phyloP scores from a whole-genome alignment of 108 stramenopile species.

The Stephanodiscus minutulus region DNA sequence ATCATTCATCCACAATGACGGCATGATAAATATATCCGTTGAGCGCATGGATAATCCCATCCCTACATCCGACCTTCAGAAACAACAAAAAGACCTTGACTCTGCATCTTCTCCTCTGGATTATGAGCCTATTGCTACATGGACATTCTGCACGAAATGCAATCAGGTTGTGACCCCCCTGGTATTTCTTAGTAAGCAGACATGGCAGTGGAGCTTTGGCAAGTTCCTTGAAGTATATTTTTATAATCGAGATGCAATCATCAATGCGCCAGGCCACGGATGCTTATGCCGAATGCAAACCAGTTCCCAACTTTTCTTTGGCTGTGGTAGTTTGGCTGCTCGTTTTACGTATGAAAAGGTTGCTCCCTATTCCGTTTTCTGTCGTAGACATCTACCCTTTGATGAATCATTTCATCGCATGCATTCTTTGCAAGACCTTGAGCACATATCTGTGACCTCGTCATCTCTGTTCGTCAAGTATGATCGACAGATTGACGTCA shows the following conservation, averaged over 20 bases:
- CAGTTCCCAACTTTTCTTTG: conserved; percentile 85
- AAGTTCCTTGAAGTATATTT: conserved; percentile 95
- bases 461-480: conserved; percentile 83
- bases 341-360: conserved; percentile 88
- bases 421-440: conserved; percentile 68
- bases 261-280: conserved; percentile 69
- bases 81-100: conserved; percentile 24
- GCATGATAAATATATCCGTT: conserved; percentile 88
- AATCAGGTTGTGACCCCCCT: conserved; percentile 85
- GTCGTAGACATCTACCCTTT: conserved; percentile 79
- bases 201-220: conserved; percentile 95
- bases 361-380: conserved; percentile 84
- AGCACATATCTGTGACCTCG: conserved; percentile 77
- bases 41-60: conserved; percentile 84
- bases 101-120: conserved; percentile 35
- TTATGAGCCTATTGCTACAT: conserved; percentile 83
- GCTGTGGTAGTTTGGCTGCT: conserved; percentile 85
- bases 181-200: conserved; percentile 84
- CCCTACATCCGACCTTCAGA: conserved; percentile 44
- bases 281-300: conserved; percentile 83
- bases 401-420: conserved; percentile 74
- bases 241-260: conserved; percentile 86
- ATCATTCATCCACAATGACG: conserved; percentile 92
- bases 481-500: conserved; percentile 86
- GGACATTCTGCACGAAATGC: conserved; percentile 92